Evolutionary conservation across 2,329 filamentous ascomycete species (phyloP), one percentile per base, ranked within the genome.

Genomic region (Lachnellula willkommii): DNA sequence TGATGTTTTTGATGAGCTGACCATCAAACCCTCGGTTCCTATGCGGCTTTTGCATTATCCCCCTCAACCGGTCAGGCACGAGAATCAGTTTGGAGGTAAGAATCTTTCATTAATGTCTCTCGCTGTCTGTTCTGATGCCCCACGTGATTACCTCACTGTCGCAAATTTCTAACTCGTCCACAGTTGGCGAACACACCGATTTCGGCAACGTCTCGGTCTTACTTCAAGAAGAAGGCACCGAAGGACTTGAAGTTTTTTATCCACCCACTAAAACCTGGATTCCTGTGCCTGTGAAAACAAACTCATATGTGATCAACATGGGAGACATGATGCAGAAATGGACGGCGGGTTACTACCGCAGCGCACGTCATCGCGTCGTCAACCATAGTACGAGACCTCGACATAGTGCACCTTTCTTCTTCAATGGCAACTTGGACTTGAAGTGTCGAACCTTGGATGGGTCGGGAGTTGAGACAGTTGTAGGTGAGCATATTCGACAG

Each of bases 361-460:
- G 73, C 62, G 78, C 73, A 54, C 62, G 77, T 2, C 79, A 82
- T 64, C 71, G 78, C 4, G 79, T 82, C 37, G 74, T 80, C 61
- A 80, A 80, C 69, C 72, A 70, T 53, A 72, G 71, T 6, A 70
- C 70, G 3, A 67, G 64, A 4, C 74, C 79, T 59, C 71, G 79
- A 24, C 81, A 80, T 63, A 78, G 75, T 2, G 70, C 80, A n/a
- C 76, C 78, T 0, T 77, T 80, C 56, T 81, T 80, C 64, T 74
- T 78, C 48, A 74, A 76, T 46, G 78, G 78, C 2, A 78, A 80
- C 63, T 69, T 76, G 4, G 75, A 43, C 17, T 32, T 28, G 12
- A 47, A 47, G 5, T 26, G 22, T 32, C 24, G 14, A 14, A 22
- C 24, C 15, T 32, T 47, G 24, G 45, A 47, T 45, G 45, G 45